These are phyloP conservation scores for Microcyclosporella mali DNA, from an alignment of 2,329 filamentous ascomycete species.

Conservation along the genomic window DNA sequence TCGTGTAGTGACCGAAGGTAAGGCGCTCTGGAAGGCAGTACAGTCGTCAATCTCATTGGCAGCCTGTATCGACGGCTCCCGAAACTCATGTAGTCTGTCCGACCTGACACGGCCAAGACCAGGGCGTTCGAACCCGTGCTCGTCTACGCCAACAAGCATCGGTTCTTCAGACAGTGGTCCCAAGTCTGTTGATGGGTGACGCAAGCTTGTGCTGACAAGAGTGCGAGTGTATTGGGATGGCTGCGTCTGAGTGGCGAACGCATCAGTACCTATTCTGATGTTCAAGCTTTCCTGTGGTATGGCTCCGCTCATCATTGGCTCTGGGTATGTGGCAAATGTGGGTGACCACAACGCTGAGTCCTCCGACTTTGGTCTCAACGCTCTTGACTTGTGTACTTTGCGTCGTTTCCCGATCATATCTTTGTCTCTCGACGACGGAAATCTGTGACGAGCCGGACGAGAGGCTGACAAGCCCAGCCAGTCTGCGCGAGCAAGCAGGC, in stretches of 20 bases:
- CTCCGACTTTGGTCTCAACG: background rate
- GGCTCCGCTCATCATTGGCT: conserved; percentile 24
- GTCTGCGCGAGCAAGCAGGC: conserved; percentile 25
- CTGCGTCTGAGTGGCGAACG: conserved; percentile 26
- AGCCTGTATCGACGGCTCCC: too few species aligned
- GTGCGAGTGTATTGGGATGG: conserved; percentile 13
- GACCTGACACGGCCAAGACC: background rate
- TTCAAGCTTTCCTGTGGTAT: conserved; percentile 19
- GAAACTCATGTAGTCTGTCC: too few species aligned
- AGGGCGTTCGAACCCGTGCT: conserved; percentile 14
- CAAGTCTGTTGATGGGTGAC: conserved; percentile 20
- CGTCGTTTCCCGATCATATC: conserved; percentile 27
- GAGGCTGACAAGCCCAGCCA: conserved; percentile 28
- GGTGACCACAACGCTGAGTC: background rate
- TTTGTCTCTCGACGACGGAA: conserved; percentile 16
- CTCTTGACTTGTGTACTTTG: conserved; percentile 18
- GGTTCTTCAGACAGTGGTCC: conserved; percentile 26
- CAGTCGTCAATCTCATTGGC: too few species aligned
- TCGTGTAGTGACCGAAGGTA: too few species aligned
- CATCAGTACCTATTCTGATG: conserved; percentile 30
- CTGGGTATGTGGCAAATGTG: conserved; percentile 1
- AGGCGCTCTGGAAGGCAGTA: too few species aligned
- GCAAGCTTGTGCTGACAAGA: conserved; percentile 18
- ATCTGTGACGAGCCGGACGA: conserved; percentile 23
- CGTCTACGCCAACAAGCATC: conserved; percentile 28